phyloP scores from a whole-genome alignment of 768 basidiomycete species.

The Amanita fuliginea region DNA sequence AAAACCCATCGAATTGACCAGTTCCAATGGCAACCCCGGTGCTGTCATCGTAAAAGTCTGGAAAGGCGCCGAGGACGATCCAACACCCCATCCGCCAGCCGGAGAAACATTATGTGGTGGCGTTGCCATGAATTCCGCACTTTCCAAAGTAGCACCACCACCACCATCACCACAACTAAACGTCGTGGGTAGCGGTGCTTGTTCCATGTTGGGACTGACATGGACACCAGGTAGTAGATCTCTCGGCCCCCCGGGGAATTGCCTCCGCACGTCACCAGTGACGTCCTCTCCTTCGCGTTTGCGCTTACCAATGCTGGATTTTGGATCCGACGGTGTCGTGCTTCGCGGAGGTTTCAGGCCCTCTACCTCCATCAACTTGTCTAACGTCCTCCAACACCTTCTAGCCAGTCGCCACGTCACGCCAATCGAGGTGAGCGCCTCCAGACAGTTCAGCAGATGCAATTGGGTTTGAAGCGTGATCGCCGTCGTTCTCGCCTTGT shows the following conservation, averaged over 20 bases:
- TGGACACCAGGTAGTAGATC: neutral
- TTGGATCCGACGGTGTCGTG: neutral
- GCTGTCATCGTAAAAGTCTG: neutral
- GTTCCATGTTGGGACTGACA: neutral
- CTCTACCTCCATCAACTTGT: conserved; percentile 17
- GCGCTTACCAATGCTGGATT: conserved; percentile 10
- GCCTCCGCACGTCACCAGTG: neutral
- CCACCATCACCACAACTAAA: too few species aligned
- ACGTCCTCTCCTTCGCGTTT: conserved; percentile 10
- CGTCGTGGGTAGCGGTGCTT: neutral
- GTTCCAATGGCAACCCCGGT: neutral
- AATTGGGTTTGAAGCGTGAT: conserved; percentile 16
- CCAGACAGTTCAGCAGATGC: conserved; percentile 17
- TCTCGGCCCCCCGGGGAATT: neutral
- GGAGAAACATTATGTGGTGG: neutral
- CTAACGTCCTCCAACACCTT: conserved; percentile 15
- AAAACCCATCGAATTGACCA: conserved; percentile 7
- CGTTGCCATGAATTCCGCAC: neutral
- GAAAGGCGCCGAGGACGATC: neutral
- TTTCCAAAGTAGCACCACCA: neutral
- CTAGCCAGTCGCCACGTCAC: conserved; percentile 18
- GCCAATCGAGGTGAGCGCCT: conserved; percentile 17
- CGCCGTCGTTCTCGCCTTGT: conserved; percentile 5
- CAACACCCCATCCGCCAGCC: neutral
- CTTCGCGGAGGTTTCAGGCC: conserved; percentile 8